Base-by-base conservation (phyloP, 306 rosid species). In the Quercus bicolor region DNA sequence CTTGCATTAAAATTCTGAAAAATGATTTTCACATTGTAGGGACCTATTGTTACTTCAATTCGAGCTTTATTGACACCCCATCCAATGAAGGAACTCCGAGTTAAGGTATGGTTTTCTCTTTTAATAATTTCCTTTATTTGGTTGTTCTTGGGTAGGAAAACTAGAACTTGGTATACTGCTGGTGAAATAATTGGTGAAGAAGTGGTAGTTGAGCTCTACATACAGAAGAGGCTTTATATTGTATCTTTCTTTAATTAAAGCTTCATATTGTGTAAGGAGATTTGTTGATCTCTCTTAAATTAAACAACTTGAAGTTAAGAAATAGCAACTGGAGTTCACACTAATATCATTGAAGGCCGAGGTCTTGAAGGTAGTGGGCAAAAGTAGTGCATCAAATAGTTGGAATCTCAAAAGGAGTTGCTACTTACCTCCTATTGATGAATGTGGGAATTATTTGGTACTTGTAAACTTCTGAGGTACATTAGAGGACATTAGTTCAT, bases 81-180 rank as follows among this genome's bases (percentile, higher is more conserved):
- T 86, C 99, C 96, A 21, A 93, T 93, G 98, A 93, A 95, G 85
- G 98, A 95, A 82, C 97, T 93, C 64, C 97, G 98, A 76, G 93
- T 95, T 75, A 95, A 93, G 99, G 99, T 95, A 75, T 24, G 15
- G 18, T 52, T 76, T 11, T 24, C 21, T 68, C 68, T 77, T 73
- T 59, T 48, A 68, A 26, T 37, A 43, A 21, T 61, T 65, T 51
- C 52, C 76, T 61, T 21, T 54, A 20, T 56, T 31, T 31, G 53
- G 14, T 54, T 16, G 16, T 72, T 65, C 56, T 65, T 72, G 73
- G 81, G 59, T 75, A 60, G 53, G 68, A 28, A 72, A 71, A 37
- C 12, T 68, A 26, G 43, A 61, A 68, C 68, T 69, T 68, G 20
- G 7, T 34, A 43, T 65, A 53, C 28, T 2, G 56, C 48, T 69